A percentile compares a stretch with the other conserved stretches of the same genome.
Conservation (phyloP, 2,329 filamentous ascomycete species). For the Bipolaris sorokiniana region DNA sequence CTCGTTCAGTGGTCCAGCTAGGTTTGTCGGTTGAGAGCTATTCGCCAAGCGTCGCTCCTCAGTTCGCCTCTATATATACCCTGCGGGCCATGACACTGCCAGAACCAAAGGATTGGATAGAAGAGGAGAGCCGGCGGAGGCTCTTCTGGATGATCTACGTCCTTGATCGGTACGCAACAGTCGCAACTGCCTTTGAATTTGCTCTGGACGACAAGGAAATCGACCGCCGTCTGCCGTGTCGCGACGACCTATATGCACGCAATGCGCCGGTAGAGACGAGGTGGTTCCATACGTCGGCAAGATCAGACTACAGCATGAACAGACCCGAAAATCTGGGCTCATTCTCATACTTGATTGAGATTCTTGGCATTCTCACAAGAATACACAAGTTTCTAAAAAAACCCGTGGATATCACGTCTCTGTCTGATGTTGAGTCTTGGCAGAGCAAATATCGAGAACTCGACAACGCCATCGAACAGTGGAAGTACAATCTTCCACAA, state of each 20-base stretch:
- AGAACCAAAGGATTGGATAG: slow-evolving; percentile 82
- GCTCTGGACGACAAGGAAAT: slow-evolving; percentile 88
- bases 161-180: slow-evolving; percentile 86
- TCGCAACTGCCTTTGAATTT: slow-evolving; percentile 91
- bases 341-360: slow-evolving; percentile 89
- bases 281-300: slow-evolving; percentile 67
- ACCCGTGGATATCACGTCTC: slow-evolving; percentile 84
- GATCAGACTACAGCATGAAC: slow-evolving; percentile 68
- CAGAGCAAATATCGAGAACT: slow-evolving; percentile 85
- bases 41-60: slow-evolving; percentile 77
- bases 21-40: slow-evolving; percentile 83
- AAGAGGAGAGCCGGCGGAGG: slow-evolving; percentile 83
- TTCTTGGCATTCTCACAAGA: slow-evolving; percentile 82
- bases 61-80: slow-evolving; percentile 86
- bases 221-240: slow-evolving; percentile 83
- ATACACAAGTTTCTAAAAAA: slow-evolving; percentile 89
- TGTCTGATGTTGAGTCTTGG: slow-evolving; percentile 88
- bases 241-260: slow-evolving; percentile 83
- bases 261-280: slow-evolving; percentile 84
- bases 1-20: slow-evolving; percentile 84
- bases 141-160: slow-evolving; percentile 96
- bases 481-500: slow-evolving; percentile 81
- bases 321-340: slow-evolving; percentile 82
- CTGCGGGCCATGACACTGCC: slow-evolving; percentile 83
- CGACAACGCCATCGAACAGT: slow-evolving; percentile 77